phyloP scores from a whole-genome alignment of 1,139 yeast species.

The Magnusiomyces tetraspermus region DNA sequence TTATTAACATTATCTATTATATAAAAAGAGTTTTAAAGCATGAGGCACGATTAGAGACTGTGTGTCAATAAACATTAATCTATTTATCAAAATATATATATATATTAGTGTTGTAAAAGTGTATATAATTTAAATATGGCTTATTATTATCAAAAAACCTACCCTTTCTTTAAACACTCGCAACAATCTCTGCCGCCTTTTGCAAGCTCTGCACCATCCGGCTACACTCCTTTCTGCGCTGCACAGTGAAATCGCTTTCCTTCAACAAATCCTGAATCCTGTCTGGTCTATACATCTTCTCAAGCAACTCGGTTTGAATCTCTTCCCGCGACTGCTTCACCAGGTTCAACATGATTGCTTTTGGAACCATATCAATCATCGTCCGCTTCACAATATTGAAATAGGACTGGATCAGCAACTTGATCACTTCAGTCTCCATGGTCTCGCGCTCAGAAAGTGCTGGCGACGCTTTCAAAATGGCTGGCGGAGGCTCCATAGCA shows the following conservation, averaged over 20 bases:
- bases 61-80: too few relatives aligned
- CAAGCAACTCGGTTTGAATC: conserved; percentile 82
- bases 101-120: too few relatives aligned
- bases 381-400: conserved; percentile 89
- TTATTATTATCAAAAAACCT: too few relatives aligned
- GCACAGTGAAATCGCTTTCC: conserved; percentile 88
- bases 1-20: too few relatives aligned
- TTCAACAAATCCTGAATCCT: conserved; percentile 71
- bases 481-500: conserved; percentile 95
- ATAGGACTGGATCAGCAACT: conserved; percentile 80
- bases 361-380: conserved; percentile 86
- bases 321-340: conserved; percentile 77
- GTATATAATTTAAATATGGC: too few relatives aligned
- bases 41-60: too few relatives aligned
- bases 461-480: conserved; percentile 89
- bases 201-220: conserved; percentile 88
- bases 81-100: too few relatives aligned
- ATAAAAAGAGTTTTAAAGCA: too few relatives aligned
- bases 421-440: conserved; percentile 94
- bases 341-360: conserved; percentile 87
- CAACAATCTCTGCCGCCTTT: conserved; percentile 85
- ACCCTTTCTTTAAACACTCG: conserved; percentile 71
- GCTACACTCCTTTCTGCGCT: conserved; percentile 87
- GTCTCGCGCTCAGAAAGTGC: conserved; percentile 91
- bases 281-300: conserved; percentile 70